Percentiles rank a stretch among this genome's conserved stretches.
These are phyloP conservation scores for Periconia digitata DNA, from an alignment of 2,329 filamentous ascomycete genomes.

Conservation along the genomic window DNA sequence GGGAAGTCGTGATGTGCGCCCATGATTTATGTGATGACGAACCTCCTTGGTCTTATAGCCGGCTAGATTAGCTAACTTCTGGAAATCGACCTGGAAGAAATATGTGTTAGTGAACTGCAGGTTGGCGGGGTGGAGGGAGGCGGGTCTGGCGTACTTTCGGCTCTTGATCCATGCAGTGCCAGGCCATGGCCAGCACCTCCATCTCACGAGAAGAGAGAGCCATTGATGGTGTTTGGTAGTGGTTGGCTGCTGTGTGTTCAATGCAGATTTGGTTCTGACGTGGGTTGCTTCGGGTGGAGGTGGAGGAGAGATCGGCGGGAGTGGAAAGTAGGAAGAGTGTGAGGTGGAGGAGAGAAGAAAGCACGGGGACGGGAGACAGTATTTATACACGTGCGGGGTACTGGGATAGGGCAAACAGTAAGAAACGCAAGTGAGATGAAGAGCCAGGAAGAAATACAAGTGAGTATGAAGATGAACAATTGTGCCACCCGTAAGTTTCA, in stretches of 20 bases:
- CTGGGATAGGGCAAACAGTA: neutral
- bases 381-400: neutral
- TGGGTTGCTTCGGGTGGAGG: neutral
- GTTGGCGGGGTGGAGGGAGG: neutral
- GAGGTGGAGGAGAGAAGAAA: slow-evolving; percentile 5
- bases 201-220: slow-evolving; percentile 28
- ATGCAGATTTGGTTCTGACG: neutral
- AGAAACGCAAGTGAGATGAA: neutral
- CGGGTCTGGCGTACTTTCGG: slow-evolving; percentile 28
- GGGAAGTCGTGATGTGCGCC: no score
- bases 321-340: neutral
- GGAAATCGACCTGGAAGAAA: slow-evolving; percentile 10
- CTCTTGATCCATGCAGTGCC: slow-evolving; percentile 37
- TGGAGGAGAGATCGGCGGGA: neutral
- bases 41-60: slow-evolving; percentile 26
- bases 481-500: no score
- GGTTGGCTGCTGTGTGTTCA: neutral
- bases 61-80: slow-evolving; percentile 17
- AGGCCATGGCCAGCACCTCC: slow-evolving; percentile 33
- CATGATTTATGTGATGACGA: no score
- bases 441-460: neutral
- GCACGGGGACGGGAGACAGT: neutral
- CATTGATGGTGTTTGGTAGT: neutral
- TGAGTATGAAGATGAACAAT: neutral
- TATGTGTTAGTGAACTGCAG: neutral